Evolutionary conservation across 305 asterid genomes (phyloP), one percentile per base, ranked within the genome.

Genomic region (Petunia hybrid): DNA sequence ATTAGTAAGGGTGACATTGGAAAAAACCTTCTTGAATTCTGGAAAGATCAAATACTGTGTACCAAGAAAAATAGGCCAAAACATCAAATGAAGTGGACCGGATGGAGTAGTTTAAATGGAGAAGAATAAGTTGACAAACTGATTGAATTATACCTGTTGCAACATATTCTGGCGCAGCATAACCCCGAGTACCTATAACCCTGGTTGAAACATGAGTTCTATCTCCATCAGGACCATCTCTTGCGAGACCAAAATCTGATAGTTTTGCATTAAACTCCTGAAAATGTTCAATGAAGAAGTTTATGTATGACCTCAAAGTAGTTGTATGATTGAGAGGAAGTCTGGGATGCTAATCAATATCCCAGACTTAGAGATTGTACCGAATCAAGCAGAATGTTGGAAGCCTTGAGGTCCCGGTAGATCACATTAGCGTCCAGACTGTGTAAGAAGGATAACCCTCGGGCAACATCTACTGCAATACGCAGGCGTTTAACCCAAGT

Each of bases 81-180:
- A 22, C 31, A 22, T 22, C 31, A 22, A 22, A 22, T 22, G 31
- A 22, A 22, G 31, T 22, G 31, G 31, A 22, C 31, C 31, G 31
- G 31, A 22, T 0, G 31, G 2, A 51, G 36, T 51, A 36, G 63
- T 36, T 16, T 41, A 40, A 22, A 41, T 41, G 13, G 14, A 67
- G 53, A 67, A 10, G 70, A 22, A 64, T 64, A 6, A 22, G 65
- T 6, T 64, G 60, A 45, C 77, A 45, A 46, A 71, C 45, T 0
- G 77, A 71, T 12, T 48, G 60, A 39, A 46, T 48, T 57, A 5
- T 66, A 93, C 98, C 98, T 82, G 98, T 93, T 22, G 98, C 97
- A 3, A 95, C 86, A 60, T 95, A 95, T 82, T 95, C 99, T 0
- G 99, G 99, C 12, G 99, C 99, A 71, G 98, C 98, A 48, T 95